Conservation (phyloP, 1,139 yeast genomes). For the Groenewaldozyma auringiensis region DNA sequence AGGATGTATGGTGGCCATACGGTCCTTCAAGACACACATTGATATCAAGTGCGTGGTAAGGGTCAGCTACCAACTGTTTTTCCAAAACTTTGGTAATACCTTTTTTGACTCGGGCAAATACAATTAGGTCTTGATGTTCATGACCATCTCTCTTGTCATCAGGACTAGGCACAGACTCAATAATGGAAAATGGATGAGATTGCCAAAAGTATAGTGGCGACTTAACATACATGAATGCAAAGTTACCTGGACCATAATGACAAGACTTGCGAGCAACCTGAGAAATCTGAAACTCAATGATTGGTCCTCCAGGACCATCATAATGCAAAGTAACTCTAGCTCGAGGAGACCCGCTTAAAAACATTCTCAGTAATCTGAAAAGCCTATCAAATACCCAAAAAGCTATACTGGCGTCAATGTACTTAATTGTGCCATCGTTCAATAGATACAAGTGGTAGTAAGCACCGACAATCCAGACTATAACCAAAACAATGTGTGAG, state of each 20-base stretch:
- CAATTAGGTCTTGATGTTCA: slow-evolving; percentile 3
- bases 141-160: slow-evolving; percentile 11
- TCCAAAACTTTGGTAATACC: slow-evolving; percentile 13
- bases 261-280: slow-evolving; percentile 28
- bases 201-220: slow-evolving; percentile 38
- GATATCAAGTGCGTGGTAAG: slow-evolving; percentile 63
- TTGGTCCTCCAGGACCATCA: slow-evolving; percentile 14
- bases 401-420: slow-evolving; percentile 30
- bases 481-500: slow-evolving; percentile 33
- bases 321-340: slow-evolving; percentile 31
- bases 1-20: slow-evolving; percentile 44
- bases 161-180: slow-evolving; percentile 18
- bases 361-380: slow-evolving; percentile 32
- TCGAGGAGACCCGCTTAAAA: slow-evolving; percentile 22
- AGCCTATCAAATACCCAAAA: slow-evolving; percentile 40
- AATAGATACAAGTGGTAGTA: slow-evolving; percentile 33
- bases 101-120: slow-evolving; percentile 11
- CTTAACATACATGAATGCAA: slow-evolving; percentile 49
- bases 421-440: slow-evolving; percentile 33
- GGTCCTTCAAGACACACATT: slow-evolving; percentile 45
- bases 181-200: slow-evolving; percentile 60
- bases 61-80: neutral
- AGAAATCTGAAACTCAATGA: slow-evolving; percentile 24
- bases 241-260: slow-evolving; percentile 47
- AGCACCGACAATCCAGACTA: slow-evolving; percentile 37